Base-by-base conservation (phyloP, 1,139 yeast species). In the Yamadazyma conglobata region DNA sequence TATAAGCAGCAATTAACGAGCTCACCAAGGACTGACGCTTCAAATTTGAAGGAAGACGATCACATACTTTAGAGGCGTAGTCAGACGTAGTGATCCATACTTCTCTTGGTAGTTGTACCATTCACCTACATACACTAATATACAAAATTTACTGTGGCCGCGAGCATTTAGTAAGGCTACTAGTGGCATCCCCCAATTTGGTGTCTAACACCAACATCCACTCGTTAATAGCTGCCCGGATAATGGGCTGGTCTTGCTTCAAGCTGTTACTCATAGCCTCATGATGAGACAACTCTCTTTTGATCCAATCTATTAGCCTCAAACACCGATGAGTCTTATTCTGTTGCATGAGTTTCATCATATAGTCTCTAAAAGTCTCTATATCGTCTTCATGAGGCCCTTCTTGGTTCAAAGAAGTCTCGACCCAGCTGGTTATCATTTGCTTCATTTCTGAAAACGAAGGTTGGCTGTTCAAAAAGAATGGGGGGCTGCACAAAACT, bases 351-450 rank as follows among this genome's bases (percentile, higher is more conserved):
- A 64, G 39, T 10, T 34, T 38, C 12, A 34, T 27, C 7, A 65
- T 28, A 39, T 59, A 64, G 0, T 36, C 38, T 1, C 39, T 48
- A 35, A 77, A 72, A 9, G 65, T 44, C 1, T 43, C 42, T 3
- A 77, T 54, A 45, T 82, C 91, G 20, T 71, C 80, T 3, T 44
- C 46, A 44, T 77, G 80, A 0, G 89, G 88, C 0, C 84, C 83
- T 18, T 57, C 58, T 18, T 56, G 60, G n/a, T 52, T 40, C 4
- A 66, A 34, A 0, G 79, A 64, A 27, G 56, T 53, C 4, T 39
- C 38, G 0, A 79, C 58, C 89, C 89, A 81, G 1, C 56, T 50
- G 3, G 52, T 46, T 4, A 79, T 32, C 33, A 65, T 47, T 2
- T 34, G 22, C 20, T 59, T 55, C 23, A 79, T 52, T 4, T 67